Conservation (phyloP, 495 filamentous ascomycete genomes). For the Xylaria nigripes region DNA sequence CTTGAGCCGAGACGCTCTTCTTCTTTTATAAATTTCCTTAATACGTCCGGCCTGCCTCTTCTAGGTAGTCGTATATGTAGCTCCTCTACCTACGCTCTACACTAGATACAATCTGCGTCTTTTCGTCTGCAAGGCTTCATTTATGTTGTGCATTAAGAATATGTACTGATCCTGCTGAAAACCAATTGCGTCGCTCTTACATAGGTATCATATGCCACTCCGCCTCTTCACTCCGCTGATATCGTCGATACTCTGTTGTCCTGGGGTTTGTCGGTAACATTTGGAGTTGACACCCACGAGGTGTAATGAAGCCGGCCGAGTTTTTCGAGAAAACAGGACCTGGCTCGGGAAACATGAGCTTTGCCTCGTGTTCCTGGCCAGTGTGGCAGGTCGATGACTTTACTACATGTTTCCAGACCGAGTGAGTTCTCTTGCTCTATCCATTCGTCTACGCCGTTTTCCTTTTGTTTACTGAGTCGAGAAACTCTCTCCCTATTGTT, state of each 20-base stretch:
- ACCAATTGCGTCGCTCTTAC: neutral
- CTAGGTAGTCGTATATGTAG: too few species aligned
- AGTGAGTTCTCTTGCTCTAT: constrained; percentile 48
- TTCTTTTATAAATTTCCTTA: too few species aligned
- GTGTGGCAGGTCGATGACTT: constrained; percentile 88
- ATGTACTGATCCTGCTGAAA: too few species aligned
- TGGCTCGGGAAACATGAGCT: constrained; percentile 33
- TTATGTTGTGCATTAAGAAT: too few species aligned
- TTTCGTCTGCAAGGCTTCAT: too few species aligned
- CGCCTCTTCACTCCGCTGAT: neutral
- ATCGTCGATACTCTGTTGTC: neutral
- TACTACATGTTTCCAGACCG: constrained; percentile 75
- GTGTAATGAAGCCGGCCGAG: neutral
- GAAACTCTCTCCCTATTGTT: constrained; percentile 2
- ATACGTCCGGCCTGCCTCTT: too few species aligned
- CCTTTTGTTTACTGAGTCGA: neutral
- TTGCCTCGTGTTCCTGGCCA: constrained; percentile 68
- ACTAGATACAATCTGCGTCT: too few species aligned
- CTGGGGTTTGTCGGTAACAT: neutral
- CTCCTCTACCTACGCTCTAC: too few species aligned
- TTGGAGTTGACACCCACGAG: constrained; percentile 6
- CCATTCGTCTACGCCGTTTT: constrained; percentile 1
- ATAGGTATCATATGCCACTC: neutral
- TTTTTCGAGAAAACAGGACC: neutral
- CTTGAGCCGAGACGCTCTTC: too few species aligned